Evolutionary conservation across 1,284 basidiomycete species (phyloP), one percentile per base, ranked within the genome.

Genomic region (Farysia itapuensis): DNA sequence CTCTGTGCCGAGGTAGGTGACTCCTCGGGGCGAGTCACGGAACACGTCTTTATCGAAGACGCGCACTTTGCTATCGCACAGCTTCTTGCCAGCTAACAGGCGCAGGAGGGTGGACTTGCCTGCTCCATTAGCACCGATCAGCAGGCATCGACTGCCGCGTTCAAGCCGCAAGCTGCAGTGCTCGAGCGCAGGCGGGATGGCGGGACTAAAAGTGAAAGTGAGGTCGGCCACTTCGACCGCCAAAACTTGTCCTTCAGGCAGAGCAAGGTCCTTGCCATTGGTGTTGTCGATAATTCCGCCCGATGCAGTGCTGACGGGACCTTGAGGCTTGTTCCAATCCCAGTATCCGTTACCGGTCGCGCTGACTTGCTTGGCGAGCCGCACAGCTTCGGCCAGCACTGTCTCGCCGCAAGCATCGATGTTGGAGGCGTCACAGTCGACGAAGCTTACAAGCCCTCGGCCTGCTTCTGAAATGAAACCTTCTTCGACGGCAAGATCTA

Each of bases 41-140:
- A 76, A 76, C 13, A 75, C 72, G 34, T 76, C 70, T 30, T 67
- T 67, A 15, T 69, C 72, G 32, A 74, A 75, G 7, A 75, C 71
- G 16, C 48, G 43, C 29, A 74, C 59, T 31, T 65, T 50, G 16
- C 61, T 53, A 20, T 69, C 57, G 44, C 64, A 64, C 21, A 76
- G 52, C 26, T 72, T 60, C 78, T 96, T 98, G 5, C 94, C 94
- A 0, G 95, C 94, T 5, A 97, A 82, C 48, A 98, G 87, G 66
- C 95, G 88, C 14, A 99, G 82, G 14, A 99, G 80, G 1, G 94
- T 98, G 20, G 91, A 94, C 78, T 99, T 98, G 18, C 94, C 94
- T 36, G 90, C 90, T 87, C 74, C 74, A 35, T 76, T 76, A n/a
- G 74, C 73, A 22, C 74, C 74, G 38, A 76, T 71, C 21, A 76